These are phyloP conservation scores for Boletus nobilissimus DNA, from an alignment of 1,284 basidiomycete species.

Conservation along the genomic window DNA sequence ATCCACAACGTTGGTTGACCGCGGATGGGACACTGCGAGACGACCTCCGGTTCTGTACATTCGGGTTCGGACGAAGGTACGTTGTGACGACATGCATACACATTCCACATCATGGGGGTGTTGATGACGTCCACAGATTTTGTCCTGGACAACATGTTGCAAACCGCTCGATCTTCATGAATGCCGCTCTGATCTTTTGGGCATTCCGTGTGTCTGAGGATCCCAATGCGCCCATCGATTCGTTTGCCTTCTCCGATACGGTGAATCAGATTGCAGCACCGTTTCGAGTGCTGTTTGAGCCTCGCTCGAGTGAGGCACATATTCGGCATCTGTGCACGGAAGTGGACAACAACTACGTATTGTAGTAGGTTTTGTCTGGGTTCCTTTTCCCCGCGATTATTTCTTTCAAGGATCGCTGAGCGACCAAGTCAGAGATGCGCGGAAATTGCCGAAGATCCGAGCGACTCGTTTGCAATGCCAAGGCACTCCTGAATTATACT, in stretches of 20 bases:
- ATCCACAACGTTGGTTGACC: conserved; percentile 23
- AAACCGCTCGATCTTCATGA: conserved; percentile 16
- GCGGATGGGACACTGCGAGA: conserved; percentile 5
- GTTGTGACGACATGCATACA: background rate
- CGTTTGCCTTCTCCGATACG: conserved; percentile 13
- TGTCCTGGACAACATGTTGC: conserved; percentile 20
- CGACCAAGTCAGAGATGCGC: no score
- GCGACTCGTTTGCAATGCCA: no score
- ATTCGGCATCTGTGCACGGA: conserved; percentile 13
- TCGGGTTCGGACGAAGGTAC: conserved; percentile 26
- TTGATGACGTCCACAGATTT: background rate
- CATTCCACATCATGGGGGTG: background rate
- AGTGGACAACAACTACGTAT: background rate
- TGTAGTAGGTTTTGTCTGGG: background rate
- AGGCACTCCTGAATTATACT: no score
- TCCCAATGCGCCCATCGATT: conserved; percentile 8
- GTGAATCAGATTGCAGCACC: conserved; percentile 12
- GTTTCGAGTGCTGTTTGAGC: conserved; percentile 14
- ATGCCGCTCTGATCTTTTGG: conserved; percentile 9
- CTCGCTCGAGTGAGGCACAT: conserved; percentile 2
- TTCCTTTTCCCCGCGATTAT: no score
- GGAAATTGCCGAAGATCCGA: no score
- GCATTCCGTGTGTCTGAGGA: conserved; percentile 18
- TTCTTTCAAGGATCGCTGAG: no score
- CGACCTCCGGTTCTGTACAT: conserved; percentile 19